Evolutionary conservation across 306 rosid species (phyloP).

Genomic region (Cyamopsis tetragonoloba): DNA sequence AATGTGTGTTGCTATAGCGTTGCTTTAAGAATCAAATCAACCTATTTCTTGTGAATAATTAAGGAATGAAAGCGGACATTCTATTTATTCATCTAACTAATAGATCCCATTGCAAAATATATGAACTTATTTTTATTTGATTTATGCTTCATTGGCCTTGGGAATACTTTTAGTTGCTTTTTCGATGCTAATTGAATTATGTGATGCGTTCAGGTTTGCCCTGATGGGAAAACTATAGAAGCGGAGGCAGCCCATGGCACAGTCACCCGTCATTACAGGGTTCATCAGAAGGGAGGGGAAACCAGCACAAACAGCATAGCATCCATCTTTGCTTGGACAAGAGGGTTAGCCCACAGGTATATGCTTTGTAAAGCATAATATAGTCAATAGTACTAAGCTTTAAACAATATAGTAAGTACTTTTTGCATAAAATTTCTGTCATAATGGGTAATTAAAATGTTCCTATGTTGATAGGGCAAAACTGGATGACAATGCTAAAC

Average conservation of each 20-base stretch:
- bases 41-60: not conserved
- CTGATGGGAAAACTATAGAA: constrained; percentile 98
- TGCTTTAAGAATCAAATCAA: not conserved
- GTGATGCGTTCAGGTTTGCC: constrained; percentile 76
- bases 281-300: constrained; percentile 99
- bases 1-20: not conserved
- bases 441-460: not conserved
- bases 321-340: constrained; percentile 98
- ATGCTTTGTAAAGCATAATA: not conserved
- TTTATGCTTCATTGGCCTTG: not conserved
- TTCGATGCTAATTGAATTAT: constrained; percentile 10
- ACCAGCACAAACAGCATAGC: constrained; percentile 99
- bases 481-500: constrained; percentile 69
- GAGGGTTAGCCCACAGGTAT: constrained; percentile 97
- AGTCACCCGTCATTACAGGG: constrained; percentile 92
- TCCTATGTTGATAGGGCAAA: constrained; percentile 62
- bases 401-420: not conserved
- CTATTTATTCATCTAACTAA: not conserved
- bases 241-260: constrained; percentile 99
- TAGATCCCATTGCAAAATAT: not conserved
- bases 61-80: not conserved
- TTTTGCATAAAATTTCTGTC: not conserved
- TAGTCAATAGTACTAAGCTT: not conserved
- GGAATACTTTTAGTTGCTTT: not conserved
- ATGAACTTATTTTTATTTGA: not conserved